Base-by-base conservation (phyloP, 805 yeast species). In the Ogataea glucozyma region DNA sequence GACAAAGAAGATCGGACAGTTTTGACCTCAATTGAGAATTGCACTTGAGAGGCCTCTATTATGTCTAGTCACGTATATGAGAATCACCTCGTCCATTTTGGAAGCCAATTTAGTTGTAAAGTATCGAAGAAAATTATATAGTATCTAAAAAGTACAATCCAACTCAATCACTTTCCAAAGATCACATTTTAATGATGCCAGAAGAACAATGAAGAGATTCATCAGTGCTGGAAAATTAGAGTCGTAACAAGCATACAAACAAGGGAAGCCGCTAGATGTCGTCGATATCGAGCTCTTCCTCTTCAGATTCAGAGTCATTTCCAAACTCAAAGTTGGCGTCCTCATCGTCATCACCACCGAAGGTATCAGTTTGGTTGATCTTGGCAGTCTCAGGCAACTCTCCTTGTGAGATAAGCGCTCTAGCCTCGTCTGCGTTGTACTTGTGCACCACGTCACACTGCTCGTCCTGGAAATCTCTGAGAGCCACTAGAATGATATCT, bases 261-360 rank as follows among this genome's bases (percentile, higher is more conserved):
- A 27, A 27, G n/a, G n/a, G n/a, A n/a, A 32, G 36, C 36, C 36
- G 36, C 36, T 32, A 91, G 66, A 91, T 90, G 71, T 93, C 98
- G 70, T 91, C 98, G 62, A 93, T 90, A 72, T 90, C 96, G 66
- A 89, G 79, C 56, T 81, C 86, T 43, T 76, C 81, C 27, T 83
- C 90, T 11, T 78, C 89, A 18, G 78, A 86, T 46, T 80, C 89
- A 52, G 86, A 88, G 49, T 87, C 96, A 62, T 85, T 90, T 68
- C 97, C 98, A 70, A 93, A 93, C 74, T 91, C 98, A 70, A 91
- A 89, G 80, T 91, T 91, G 66, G 89, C 96, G 60, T 93, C 99
- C 57, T 90, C 98, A 49, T 90, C 98, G 37, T 89, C 95, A 57
- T 89, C 98, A 66, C 83, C 91, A 65, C 96, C 97, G 64, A 88